These are phyloP conservation scores for Polyrhizophydium stewartii DNA, from an alignment of 371 early-diverging fungal species.

Conservation along the genomic window DNA sequence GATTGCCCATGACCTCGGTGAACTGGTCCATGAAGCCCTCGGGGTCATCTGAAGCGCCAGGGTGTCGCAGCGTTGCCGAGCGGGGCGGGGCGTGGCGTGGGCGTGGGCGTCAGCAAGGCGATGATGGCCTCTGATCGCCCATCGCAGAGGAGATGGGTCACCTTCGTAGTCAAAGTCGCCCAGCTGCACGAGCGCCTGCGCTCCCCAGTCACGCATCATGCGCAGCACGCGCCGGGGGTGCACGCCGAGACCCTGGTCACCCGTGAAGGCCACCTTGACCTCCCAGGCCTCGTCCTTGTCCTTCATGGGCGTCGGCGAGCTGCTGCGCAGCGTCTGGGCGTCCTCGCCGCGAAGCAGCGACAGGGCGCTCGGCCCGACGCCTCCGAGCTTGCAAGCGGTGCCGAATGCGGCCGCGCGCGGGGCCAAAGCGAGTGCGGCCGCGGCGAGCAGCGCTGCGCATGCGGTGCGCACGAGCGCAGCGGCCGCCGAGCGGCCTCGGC, in stretches of 20 bases:
- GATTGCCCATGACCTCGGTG: slow-evolving; percentile 7
- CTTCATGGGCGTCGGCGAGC: background rate
- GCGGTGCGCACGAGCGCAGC: too few species aligned
- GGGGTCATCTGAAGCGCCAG: slow-evolving; percentile 18
- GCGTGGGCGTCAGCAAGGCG: too few species aligned
- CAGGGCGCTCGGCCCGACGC: too few species aligned
- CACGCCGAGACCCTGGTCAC: slow-evolving; percentile 30
- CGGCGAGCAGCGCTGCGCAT: too few species aligned
- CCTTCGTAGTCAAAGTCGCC: slow-evolving; percentile 18
- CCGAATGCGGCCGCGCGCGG: too few species aligned
- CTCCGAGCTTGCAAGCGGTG: too few species aligned
- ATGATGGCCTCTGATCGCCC: too few species aligned
- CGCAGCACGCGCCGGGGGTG: slow-evolving; percentile 21
- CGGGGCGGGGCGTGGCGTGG: too few species aligned
- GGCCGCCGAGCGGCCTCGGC: too few species aligned
- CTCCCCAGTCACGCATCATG: slow-evolving; percentile 19
- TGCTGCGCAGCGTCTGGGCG: too few species aligned
- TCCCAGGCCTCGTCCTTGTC: background rate
- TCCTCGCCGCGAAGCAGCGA: too few species aligned
- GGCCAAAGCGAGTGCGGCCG: too few species aligned
- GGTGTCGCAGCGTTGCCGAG: background rate
- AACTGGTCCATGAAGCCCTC: slow-evolving; percentile 14
- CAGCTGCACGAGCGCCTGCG: slow-evolving; percentile 18
- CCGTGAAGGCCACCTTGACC: slow-evolving; percentile 26
- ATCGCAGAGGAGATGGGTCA: background rate